These are phyloP conservation scores for Parastagonospora nodorum DNA, from an alignment of 2,329 filamentous ascomycete species.

Conservation along the genomic window DNA sequence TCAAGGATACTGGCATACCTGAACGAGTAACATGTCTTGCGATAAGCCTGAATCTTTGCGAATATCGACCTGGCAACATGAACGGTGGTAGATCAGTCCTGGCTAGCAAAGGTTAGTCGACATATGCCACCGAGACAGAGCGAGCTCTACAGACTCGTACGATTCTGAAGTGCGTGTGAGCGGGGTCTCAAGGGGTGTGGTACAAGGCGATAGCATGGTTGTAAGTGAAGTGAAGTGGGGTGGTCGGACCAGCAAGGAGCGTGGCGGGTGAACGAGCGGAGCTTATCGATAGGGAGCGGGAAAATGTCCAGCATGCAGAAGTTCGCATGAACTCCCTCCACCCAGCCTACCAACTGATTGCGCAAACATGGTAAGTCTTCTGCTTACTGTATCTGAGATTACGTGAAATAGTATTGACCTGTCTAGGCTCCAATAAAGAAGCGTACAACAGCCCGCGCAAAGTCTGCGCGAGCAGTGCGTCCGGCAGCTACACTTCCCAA, in stretches of 20 bases:
- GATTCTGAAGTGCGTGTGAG: neutral
- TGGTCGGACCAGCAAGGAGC: no score
- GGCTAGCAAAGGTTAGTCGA: no score
- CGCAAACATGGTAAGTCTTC: neutral
- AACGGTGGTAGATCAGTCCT: no score
- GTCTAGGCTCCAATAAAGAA: constrained; percentile 44
- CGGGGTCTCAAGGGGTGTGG: no score
- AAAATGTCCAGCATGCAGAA: neutral
- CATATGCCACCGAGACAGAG: no score
- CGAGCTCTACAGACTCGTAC: neutral
- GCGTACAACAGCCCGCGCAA: constrained; percentile 43
- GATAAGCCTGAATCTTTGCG: no score
- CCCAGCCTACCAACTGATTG: neutral
- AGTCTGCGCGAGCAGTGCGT: constrained; percentile 33
- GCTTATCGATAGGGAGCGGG: neutral
- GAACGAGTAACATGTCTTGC: no score
- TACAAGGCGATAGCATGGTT: no score
- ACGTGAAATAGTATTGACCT: neutral
- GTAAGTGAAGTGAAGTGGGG: no score
- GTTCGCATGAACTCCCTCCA: neutral
- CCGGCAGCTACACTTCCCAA: constrained; percentile 23
- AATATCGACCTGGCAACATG: no score
- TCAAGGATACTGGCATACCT: no score
- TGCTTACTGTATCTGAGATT: neutral
- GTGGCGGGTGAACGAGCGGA: no score